Evolutionary conservation across 441 rosid genomes (phyloP).

Genomic region (Populus tomentosa): DNA sequence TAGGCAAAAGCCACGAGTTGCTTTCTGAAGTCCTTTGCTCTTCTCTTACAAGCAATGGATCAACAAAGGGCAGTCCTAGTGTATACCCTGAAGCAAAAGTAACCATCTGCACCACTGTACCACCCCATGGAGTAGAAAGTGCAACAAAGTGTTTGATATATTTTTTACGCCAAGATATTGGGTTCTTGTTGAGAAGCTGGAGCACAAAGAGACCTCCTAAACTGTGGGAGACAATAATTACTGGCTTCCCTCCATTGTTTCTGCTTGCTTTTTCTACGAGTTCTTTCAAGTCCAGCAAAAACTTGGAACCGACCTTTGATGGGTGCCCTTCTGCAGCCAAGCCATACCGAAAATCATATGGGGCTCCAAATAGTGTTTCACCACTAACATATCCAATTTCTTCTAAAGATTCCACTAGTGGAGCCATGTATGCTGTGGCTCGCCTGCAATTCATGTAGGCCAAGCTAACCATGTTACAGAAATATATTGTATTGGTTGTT

Average conservation of each 20-base stretch:
- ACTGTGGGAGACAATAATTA: conserved; percentile 72
- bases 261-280: conserved; percentile 58
- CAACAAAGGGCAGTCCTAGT: conserved; percentile 69
- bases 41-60: conserved; percentile 64
- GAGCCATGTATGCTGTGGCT: conserved; percentile 48
- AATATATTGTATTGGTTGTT: too few species aligned
- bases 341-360: conserved; percentile 82
- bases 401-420: conserved; percentile 56
- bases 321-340: conserved; percentile 67
- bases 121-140: conserved; percentile 90
- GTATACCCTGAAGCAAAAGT: conserved; percentile 75
- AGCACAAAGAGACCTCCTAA: conserved; percentile 71
- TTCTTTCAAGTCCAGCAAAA: conserved; percentile 48
- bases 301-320: conserved; percentile 57
- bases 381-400: conserved; percentile 52
- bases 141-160: conserved; percentile 72
- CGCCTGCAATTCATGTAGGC: conserved; percentile 31
- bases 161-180: conserved; percentile 57
- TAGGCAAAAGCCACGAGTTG: conserved; percentile 84
- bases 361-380: conserved; percentile 67
- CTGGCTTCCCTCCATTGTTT: conserved; percentile 57
- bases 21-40: conserved; percentile 77
- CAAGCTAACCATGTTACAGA: neutral
- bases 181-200: conserved; percentile 59
- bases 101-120: conserved; percentile 53